Evolutionary conservation across 345 rosid species (phyloP), one percentile per base, ranked within the genome.

Genomic region (Populus simonii): DNA sequence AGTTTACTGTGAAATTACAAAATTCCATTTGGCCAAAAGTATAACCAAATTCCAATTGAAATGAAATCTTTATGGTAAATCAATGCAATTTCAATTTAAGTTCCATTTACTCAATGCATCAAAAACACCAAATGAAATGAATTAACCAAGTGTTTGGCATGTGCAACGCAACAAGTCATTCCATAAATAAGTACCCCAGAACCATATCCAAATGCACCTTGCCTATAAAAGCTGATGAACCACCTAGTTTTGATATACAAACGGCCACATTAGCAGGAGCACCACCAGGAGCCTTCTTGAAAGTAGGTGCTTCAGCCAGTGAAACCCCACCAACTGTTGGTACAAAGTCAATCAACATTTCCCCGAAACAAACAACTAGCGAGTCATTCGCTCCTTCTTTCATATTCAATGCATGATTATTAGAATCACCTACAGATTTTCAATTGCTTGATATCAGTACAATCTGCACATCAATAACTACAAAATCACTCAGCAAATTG

Each of bases 221-320:
- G 84, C 99, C 99, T 2, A 96, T 82, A 81, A 94, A 96, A 80
- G 97, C 99, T 33, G 99, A 89, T 41, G 95, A 87, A 81, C 99
- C 98, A 79, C 97, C 99, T 74, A 94, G 85, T 82, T 89, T 90
- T 53, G 99, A 86, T 70, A 96, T 76, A 53, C 94, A 93, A 77
- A 96, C 99, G 35, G 99, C 98, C 76, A 96, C 99, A 83, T 96
- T 96, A 6, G 98, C 99, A 76, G 98, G 99, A 81, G 99, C 99
- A 35, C 99, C 98, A 16, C 99, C 98, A 22, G 98, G 89, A 80
- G 99, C 94, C 87, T 90, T 94, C 91, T 90, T 89, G 89, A 96
- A 96, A 75, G 94, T 94, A 17, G 97, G 96, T 78, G 98, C 98
- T 86, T 94, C 97, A 33, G 97, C 98, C 1, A 94, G 90, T 55